A percentile compares a stretch with the other conserved stretches of the same genome.
These are phyloP conservation scores for Bjerkandera adusta DNA, from an alignment of 1,284 basidiomycete genomes.

Conservation along the genomic window DNA sequence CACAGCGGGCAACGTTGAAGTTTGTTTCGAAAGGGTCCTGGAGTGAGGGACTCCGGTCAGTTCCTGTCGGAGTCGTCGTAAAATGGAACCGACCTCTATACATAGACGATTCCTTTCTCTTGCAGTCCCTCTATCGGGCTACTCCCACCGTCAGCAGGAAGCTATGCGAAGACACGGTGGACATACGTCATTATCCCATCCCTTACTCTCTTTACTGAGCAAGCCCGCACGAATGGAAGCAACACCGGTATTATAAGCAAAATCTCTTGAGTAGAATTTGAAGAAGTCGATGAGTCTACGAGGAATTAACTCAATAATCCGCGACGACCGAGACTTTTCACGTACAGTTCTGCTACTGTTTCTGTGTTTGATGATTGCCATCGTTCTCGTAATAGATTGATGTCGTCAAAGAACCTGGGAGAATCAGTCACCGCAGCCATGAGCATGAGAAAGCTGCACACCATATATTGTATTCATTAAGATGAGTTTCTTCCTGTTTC, in stretches of 20 bases:
- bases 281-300: conserved; percentile 94
- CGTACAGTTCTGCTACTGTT: conserved; percentile 88
- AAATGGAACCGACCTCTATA: conserved; percentile 68
- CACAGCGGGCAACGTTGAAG: conserved; percentile 95
- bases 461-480: conserved; percentile 86
- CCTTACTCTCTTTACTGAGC: conserved; percentile 88
- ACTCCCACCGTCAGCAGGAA: conserved; percentile 8
- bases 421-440: conserved; percentile 9
- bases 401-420: conserved; percentile 93
- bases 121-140: conserved; percentile 64
- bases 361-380: conserved; percentile 96
- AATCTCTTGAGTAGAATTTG: conserved; percentile 94
- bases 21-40: conserved; percentile 95
- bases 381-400: conserved; percentile 85
- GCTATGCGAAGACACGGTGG: background rate
- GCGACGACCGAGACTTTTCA: conserved; percentile 15
- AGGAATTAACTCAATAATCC: background rate
- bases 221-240: conserved; percentile 90
- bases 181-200: conserved; percentile 90
- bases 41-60: conserved; percentile 1
- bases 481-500: conserved; percentile 78
- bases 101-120: conserved; percentile 90
- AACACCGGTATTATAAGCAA: conserved; percentile 89
- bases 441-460: conserved; percentile 25
- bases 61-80: background rate